Evolutionary conservation across 352 stramenopile species (phyloP).

Genomic region (Phytopythium ostracodes): DNA sequence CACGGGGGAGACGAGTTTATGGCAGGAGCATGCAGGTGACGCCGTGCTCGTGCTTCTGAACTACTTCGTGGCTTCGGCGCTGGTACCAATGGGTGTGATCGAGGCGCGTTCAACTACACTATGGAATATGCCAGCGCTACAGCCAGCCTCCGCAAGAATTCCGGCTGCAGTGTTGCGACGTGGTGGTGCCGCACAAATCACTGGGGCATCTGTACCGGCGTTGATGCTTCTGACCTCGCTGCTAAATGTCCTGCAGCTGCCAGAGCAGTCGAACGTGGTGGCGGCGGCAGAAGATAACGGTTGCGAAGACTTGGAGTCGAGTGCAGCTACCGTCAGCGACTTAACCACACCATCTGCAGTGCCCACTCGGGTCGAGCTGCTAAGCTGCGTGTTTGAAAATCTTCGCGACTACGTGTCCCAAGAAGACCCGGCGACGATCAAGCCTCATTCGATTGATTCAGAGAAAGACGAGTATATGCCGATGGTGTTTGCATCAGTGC

Average conservation of each 20-base stretch:
- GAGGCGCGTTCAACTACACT: constrained; percentile 25
- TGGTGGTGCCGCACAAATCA: too few species aligned
- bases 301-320: neutral
- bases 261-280: neutral
- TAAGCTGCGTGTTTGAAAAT: constrained; percentile 5
- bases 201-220: neutral
- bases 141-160: neutral
- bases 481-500: constrained; percentile 27
- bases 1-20: constrained; percentile 40
- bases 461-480: constrained; percentile 8
- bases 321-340: neutral
- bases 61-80: constrained; percentile 35
- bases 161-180: neutral
- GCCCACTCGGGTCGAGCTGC: constrained; percentile 1
- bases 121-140: constrained; percentile 49
- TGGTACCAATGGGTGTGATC: constrained; percentile 34
- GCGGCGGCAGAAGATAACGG: neutral
- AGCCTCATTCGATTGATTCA: neutral
- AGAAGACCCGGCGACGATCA: neutral
- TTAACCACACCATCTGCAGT: neutral
- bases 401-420: neutral
- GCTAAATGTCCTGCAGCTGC: constrained; percentile 2
- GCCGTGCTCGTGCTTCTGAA: constrained; percentile 45
- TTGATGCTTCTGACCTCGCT: constrained; percentile 2
- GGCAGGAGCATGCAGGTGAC: constrained; percentile 39